A percentile compares a stretch with the other conserved stretches of the same genome.
Conservation (phyloP, 805 yeast species). For the Suhomyces tanzawaensis region DNA sequence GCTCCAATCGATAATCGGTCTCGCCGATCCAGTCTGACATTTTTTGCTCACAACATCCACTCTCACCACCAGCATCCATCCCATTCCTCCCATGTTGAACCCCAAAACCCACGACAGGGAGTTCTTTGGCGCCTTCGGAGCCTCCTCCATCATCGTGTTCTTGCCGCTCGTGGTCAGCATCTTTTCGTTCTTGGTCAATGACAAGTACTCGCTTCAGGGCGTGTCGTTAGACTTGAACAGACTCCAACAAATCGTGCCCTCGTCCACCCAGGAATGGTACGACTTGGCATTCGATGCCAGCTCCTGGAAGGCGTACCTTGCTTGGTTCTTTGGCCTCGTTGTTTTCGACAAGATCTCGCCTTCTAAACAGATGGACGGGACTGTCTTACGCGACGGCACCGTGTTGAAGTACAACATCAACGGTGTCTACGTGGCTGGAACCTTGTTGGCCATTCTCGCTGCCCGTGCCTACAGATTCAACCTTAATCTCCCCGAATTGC, state of each 20-base stretch:
- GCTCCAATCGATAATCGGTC: too few relatives aligned
- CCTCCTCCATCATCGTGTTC: constrained; percentile 58
- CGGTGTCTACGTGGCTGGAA: constrained; percentile 58
- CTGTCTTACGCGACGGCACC: constrained; percentile 72
- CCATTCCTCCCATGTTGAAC: too few relatives aligned
- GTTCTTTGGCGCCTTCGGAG: constrained; percentile 79
- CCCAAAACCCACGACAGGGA: constrained; percentile 72
- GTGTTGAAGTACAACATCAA: constrained; percentile 73
- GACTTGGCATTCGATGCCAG: constrained; percentile 39
- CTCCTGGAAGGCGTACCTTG: constrained; percentile 62
- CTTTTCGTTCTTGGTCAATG: constrained; percentile 63
- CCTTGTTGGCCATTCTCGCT: constrained; percentile 35
- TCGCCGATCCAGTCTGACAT: too few relatives aligned
- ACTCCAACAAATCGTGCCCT: constrained; percentile 37
- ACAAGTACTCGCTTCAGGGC: constrained; percentile 52
- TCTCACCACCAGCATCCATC: too few relatives aligned
- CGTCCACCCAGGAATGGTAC: constrained; percentile 18
- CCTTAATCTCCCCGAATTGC: constrained; percentile 73
- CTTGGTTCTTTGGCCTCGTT: constrained; percentile 72
- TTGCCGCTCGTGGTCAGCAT: constrained; percentile 63
- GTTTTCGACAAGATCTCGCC: constrained; percentile 63
- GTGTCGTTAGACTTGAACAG: constrained; percentile 38
- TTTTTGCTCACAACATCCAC: too few relatives aligned
- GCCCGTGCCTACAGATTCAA: constrained; percentile 51
- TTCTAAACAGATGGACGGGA: constrained; percentile 64